Base-by-base conservation (phyloP, 805 yeast species). In the Brettanomyces nanus region DNA sequence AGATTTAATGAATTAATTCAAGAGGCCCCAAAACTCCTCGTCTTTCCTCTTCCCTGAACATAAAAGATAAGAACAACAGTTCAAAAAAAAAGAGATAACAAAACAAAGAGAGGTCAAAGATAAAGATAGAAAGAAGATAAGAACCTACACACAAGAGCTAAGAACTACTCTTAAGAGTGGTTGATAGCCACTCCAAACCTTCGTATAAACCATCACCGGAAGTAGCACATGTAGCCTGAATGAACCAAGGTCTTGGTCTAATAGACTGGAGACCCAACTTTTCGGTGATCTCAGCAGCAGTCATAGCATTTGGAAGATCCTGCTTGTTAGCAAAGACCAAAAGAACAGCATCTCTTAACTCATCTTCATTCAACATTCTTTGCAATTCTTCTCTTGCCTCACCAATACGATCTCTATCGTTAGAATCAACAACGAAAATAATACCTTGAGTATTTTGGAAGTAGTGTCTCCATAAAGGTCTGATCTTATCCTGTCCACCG, bases 171-270 rank as follows among this genome's bases (percentile, higher is more conserved):
- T 86, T 86, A 69, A 87, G 77, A 72, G 84, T 85, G 61, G 85
- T 82, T 52, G 89, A 77, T 61, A 87, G 79, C 97, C 97, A 87
- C 72, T 87, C 95, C 64, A 87, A 78, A 75, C 97, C 97, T 71
- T 87, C 96, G 66, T 86, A 84, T 61, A 87, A 74, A 74, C 97
- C 97, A 65, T 89, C 97, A 72, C 97, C 98, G 46, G 97, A 85
- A 52, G 97, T 90, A 53, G 98, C 98, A 73, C 97, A 89, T 48
- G 97, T 85, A 52, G 98, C 86, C 73, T 90, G 97, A 64, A 92
- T 90, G 72, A 84, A 90, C 98, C 98, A 92, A 59, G 95, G 95
- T 71, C 97, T 85, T 73, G 89, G 95, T 75, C 95, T 84, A 65
- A 92, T 82, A 40, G 96, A 85, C 66, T 89, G 96, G 62, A 90